Evolutionary conservation across 1,284 basidiomycete species (phyloP), one percentile per base, ranked within the genome.

Genomic region (Quambalaria eucalypti): DNA sequence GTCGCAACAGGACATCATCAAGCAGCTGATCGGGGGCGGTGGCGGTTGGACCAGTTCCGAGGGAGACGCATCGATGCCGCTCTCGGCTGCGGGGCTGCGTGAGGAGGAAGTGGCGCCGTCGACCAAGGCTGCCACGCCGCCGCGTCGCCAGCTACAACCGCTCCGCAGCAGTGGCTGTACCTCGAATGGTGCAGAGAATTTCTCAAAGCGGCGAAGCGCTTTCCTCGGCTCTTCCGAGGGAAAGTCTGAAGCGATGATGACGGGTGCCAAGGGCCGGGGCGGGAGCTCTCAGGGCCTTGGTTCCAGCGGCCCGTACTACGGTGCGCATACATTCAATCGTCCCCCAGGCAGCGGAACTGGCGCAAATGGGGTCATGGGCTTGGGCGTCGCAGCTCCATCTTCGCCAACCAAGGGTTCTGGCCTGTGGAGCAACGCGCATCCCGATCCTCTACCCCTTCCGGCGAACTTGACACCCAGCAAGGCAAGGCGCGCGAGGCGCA

Each of bases 1-100:
- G 28, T 48, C 55, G 10, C 69, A 71, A 47, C 66, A 69, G 16
- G 59, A 68, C 16, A 57, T 71, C 12, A 71, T 71, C 46, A 54
- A 62, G 21, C 51, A 59, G 26, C 58, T 71, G 7, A 59, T 64
- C 9, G 42, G 53, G 33, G n/a, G 57, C 42, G 50, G 39, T 26
- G 56, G 39, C n/a, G 14, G 23, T 12, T 9, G 10, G 9, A 19
- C 28, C 25, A 29, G 10, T 9, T 8, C 25, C 28, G 19, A 25
- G 1, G 10, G 14, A 5, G 38, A 5, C 38, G 5, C 16, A n/a
- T 7, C 38, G 38, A n/a, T 19, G 12, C 5, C 9, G 6, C 5
- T 21, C 14, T 10, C 38, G 38, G 7, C 38, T n/a, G 14, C 38
- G 38, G 40, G 9, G 40, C 40, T 21, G 19, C 10, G 16, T 19